A percentile compares a stretch with the other conserved stretches of the same genome.
These are phyloP conservation scores for Mortierella sp. DNA, from an alignment of 371 early-diverging fungal genomes.

Conservation along the genomic window DNA sequence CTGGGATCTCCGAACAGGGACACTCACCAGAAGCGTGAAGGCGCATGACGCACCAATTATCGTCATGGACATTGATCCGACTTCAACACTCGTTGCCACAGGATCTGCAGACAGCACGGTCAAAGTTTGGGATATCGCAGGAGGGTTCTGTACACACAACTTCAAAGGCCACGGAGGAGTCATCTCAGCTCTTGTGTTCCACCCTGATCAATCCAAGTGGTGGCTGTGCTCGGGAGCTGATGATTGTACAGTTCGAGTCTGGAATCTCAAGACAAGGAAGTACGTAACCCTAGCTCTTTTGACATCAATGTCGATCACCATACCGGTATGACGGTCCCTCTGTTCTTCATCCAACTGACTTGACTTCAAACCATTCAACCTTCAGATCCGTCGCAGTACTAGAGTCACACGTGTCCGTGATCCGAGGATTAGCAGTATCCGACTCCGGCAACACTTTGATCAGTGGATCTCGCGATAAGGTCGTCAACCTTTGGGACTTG, in stretches of 20 bases:
- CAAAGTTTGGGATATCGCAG: constrained; percentile 94
- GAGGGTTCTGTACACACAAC: constrained; percentile 95
- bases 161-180: constrained; percentile 94
- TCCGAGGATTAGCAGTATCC: constrained; percentile 89
- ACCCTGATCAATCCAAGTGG: constrained; percentile 65
- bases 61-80: constrained; percentile 88
- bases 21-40: constrained; percentile 75
- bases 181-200: constrained; percentile 87
- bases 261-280: constrained; percentile 84
- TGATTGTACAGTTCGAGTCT: constrained; percentile 89
- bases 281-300: constrained; percentile 30
- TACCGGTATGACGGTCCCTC: too few species aligned
- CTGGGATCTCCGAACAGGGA: constrained; percentile 82
- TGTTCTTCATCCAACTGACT: neutral
- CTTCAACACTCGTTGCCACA: constrained; percentile 92
- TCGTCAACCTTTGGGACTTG: constrained; percentile 93
- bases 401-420: constrained; percentile 89
- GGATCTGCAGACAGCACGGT: constrained; percentile 97
- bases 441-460: constrained; percentile 80
- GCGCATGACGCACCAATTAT: constrained; percentile 95
- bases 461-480: constrained; percentile 94
- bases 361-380: neutral
- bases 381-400: constrained; percentile 76
- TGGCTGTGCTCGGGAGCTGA: constrained; percentile 88
- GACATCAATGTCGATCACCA: too few species aligned